A percentile compares a stretch with the other conserved stretches of the same genome.
Conservation (phyloP, 2,329 filamentous ascomycete genomes). For the Aspergillus jensenii region DNA sequence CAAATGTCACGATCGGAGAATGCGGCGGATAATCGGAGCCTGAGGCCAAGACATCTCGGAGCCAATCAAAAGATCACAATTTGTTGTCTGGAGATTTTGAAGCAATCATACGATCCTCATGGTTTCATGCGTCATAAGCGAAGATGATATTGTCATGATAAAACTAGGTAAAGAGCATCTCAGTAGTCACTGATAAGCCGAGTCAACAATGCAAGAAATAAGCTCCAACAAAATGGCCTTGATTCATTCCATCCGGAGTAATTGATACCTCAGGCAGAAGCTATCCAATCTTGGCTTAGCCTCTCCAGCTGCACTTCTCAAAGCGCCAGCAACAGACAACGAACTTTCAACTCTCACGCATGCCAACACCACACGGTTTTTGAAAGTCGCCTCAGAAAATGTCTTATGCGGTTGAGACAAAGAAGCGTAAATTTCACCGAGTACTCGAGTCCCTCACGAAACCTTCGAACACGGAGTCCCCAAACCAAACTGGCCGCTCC, state of each 20-base stretch:
- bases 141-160: not conserved
- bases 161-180: not conserved
- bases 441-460: constrained; percentile 46
- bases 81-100: constrained; percentile 10
- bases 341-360: not conserved
- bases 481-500: constrained; percentile 19
- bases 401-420: constrained; percentile 47
- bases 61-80: constrained; percentile 22
- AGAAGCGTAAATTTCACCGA: constrained; percentile 50
- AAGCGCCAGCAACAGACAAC: not conserved
- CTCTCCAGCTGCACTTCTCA: constrained; percentile 15
- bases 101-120: constrained; percentile 7
- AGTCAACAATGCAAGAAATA: not conserved
- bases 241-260: not conserved
- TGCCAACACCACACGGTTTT: not conserved
- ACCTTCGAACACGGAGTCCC: constrained; percentile 22
- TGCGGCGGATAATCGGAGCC: constrained; percentile 14
- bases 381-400: constrained; percentile 24
- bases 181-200: not conserved
- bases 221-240: not conserved
- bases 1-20: constrained; percentile 4
- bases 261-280: constrained; percentile 23
- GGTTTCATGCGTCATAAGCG: not conserved
- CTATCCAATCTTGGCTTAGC: constrained; percentile 10
- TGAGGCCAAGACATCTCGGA: constrained; percentile 8